Evolutionary conservation across 2,329 filamentous ascomycete species (phyloP).

Genomic region (Fusarium temperatum): DNA sequence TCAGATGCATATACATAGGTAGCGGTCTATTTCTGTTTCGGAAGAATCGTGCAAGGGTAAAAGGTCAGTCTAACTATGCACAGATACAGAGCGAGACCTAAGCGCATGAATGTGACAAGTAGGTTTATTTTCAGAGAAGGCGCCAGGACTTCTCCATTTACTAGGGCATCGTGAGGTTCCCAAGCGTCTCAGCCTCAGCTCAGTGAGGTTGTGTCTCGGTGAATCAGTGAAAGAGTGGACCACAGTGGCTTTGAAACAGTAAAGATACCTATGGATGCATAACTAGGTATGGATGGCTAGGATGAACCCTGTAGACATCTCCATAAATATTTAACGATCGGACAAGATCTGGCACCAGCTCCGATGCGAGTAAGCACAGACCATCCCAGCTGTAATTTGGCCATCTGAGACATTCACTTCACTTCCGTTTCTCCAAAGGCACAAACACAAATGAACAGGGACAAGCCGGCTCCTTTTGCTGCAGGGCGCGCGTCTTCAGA

Average conservation of each 20-base stretch:
- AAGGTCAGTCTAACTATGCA: neutral
- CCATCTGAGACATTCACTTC: neutral
- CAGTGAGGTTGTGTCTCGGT: neutral
- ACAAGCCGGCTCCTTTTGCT: neutral
- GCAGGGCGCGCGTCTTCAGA: neutral
- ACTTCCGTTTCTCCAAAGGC: neutral
- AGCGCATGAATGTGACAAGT: neutral
- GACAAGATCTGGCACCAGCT: constrained; percentile 35
- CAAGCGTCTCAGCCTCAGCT: constrained; percentile 6
- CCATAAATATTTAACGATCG: constrained; percentile 28
- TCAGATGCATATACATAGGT: neutral
- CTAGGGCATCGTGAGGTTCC: constrained; percentile 11
- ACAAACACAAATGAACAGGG: neutral
- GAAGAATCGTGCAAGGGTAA: neutral
- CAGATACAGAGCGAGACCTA: neutral
- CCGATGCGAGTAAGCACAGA: constrained; percentile 33
- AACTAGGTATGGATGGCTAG: neutral
- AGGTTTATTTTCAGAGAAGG: neutral
- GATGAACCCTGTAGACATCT: constrained; percentile 5
- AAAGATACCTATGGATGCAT: too few relatives aligned
- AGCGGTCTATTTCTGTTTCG: neutral
- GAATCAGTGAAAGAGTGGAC: neutral
- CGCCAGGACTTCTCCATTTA: neutral
- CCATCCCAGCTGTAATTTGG: constrained; percentile 13
- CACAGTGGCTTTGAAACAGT: too few relatives aligned